phyloP scores from a whole-genome alignment of 2,329 filamentous ascomycete genomes.

The Aspergillus alliaceus region DNA sequence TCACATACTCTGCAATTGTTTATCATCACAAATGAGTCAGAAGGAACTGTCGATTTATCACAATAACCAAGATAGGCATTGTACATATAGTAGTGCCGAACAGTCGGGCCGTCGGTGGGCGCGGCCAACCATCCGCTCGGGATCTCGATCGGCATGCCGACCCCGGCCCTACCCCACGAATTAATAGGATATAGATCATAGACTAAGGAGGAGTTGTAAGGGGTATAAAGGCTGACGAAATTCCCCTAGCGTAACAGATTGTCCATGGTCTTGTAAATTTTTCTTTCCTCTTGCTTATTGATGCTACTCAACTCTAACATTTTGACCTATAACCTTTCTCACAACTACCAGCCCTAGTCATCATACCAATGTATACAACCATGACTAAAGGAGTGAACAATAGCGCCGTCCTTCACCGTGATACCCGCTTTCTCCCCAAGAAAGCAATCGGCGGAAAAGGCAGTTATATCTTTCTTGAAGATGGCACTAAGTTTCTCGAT shows the following conservation, averaged over 20 bases:
- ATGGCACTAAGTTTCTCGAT: conserved; percentile 66
- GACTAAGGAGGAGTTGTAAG: not conserved
- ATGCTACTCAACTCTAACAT: not conserved
- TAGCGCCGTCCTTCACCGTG: conserved; percentile 53
- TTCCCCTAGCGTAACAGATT: too few relatives aligned
- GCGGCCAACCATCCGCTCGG: conserved; percentile 30
- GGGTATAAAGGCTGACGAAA: not conserved
- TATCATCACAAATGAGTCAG: not conserved
- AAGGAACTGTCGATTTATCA: not conserved
- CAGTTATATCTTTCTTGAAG: conserved; percentile 53
- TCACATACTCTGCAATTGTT: too few relatives aligned
- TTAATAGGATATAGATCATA: conserved; percentile 15
- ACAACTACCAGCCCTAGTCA: not conserved
- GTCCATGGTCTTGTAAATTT: too few relatives aligned
- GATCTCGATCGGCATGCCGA: conserved; percentile 32
- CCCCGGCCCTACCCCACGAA: conserved; percentile 19
- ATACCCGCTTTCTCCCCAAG: conserved; percentile 48
- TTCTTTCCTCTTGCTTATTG: too few relatives aligned
- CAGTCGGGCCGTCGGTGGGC: conserved; percentile 11
- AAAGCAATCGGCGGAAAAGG: conserved; percentile 52
- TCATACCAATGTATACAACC: not conserved
- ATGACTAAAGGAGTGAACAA: not conserved
- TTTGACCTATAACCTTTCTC: not conserved
- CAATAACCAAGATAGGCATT: too few relatives aligned
- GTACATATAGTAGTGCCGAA: not conserved